Evolutionary conservation across 2,329 filamentous ascomycete genomes (phyloP).

Genomic region (Fusarium sublunatum): DNA sequence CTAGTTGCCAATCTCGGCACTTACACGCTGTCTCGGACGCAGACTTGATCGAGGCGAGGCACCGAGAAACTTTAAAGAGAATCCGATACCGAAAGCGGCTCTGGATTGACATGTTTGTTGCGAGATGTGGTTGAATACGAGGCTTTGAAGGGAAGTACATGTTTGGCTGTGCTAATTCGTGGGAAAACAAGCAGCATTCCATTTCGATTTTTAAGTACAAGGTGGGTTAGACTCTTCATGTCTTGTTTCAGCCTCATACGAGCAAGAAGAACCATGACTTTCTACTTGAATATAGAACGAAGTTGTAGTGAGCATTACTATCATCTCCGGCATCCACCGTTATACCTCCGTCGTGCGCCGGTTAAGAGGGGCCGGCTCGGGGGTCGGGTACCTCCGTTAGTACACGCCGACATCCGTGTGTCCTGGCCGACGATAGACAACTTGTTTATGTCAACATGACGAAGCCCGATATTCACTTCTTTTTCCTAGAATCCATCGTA

Average conservation of each 20-base stretch:
- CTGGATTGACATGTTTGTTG: neutral
- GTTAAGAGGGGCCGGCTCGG: slow-evolving; percentile 34
- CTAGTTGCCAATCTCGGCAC: slow-evolving; percentile 24
- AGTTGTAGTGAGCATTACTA: neutral
- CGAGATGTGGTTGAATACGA: too few relatives aligned
- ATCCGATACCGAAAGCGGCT: slow-evolving; percentile 12
- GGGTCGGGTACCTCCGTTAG: slow-evolving; percentile 14
- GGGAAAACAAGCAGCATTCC: neutral
- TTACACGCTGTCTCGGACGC: slow-evolving; percentile 7
- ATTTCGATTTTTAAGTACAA: neutral
- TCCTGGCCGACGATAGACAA: slow-evolving; percentile 10
- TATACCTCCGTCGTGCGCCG: slow-evolving; percentile 13
- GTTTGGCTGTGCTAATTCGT: neutral
- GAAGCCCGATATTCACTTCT: neutral
- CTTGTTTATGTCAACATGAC: slow-evolving; percentile 1
- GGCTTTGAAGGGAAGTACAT: too few relatives aligned
- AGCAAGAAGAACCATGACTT: neutral
- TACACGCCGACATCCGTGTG: slow-evolving; percentile 31
- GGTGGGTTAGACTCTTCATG: neutral
- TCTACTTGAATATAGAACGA: neutral
- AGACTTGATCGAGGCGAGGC: slow-evolving; percentile 8
- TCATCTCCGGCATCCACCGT: neutral
- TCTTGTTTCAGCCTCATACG: neutral
- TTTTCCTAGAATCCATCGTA: neutral
- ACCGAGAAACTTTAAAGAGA: neutral